Percentiles rank a stretch among this genome's conserved stretches.
Conservation (phyloP, 2,329 filamentous ascomycete species). For the Pyrenophora teres region DNA sequence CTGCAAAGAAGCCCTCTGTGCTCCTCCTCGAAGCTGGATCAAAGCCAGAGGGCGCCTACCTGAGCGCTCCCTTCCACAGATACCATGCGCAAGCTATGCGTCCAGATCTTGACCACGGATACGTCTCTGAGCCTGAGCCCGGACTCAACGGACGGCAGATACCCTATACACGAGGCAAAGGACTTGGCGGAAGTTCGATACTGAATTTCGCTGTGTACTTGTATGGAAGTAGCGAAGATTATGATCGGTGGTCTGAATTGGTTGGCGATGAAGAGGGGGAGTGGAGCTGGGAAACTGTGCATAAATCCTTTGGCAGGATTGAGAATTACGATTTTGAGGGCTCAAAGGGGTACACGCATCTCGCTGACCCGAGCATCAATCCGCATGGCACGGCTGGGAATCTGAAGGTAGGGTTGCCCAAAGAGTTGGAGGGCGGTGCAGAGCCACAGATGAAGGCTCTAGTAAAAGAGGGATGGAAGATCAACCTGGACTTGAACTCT, state of each 20-base stretch:
- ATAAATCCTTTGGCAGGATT: constrained; percentile 57
- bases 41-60: constrained; percentile 52
- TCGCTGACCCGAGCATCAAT: constrained; percentile 51
- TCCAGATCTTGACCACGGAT: constrained; percentile 56
- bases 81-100: constrained; percentile 54
- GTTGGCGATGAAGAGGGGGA: constrained; percentile 63
- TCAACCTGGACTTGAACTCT: constrained; percentile 60
- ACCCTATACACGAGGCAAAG: constrained; percentile 53
- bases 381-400: constrained; percentile 54
- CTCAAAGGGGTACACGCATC: constrained; percentile 48
- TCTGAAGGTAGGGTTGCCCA: constrained; percentile 48
- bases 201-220: constrained; percentile 52
- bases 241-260: constrained; percentile 63
- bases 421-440: constrained; percentile 63
- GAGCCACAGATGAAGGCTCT: constrained; percentile 60
- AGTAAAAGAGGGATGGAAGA: constrained; percentile 58
- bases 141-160: constrained; percentile 50
- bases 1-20: constrained; percentile 56
- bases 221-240: constrained; percentile 63
- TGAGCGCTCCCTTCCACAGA: constrained; percentile 57
- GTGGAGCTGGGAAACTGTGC: constrained; percentile 61
- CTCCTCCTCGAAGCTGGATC: constrained; percentile 66
- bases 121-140: constrained; percentile 45
- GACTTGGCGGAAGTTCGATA: constrained; percentile 56
- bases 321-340: constrained; percentile 57